Evolutionary conservation across 2,329 filamentous ascomycete species (phyloP).

Genomic region (Botrytis squamosa): DNA sequence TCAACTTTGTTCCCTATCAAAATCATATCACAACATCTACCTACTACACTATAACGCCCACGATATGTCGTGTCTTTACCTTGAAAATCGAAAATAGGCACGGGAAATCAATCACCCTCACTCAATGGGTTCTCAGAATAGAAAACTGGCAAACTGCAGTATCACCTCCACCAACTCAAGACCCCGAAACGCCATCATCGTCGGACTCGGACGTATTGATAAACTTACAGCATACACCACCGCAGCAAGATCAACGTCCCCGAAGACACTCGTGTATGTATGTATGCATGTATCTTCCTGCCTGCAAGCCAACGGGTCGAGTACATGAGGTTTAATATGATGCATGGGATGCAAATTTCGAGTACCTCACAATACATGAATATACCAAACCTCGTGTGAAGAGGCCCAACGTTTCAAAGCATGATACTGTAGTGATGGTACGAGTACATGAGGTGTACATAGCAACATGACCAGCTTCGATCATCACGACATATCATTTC

Average conservation of each 20-base stretch:
- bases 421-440: neutral
- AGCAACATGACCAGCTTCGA: neutral
- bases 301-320: conserved; percentile 12
- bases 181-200: conserved; percentile 21
- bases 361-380: neutral
- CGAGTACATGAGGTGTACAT: neutral
- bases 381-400: neutral
- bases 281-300: conserved; percentile 1
- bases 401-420: conserved; percentile 8
- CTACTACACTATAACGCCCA: neutral
- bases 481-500: neutral
- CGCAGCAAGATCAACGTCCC: conserved; percentile 21
- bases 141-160: conserved; percentile 9
- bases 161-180: conserved; percentile 5
- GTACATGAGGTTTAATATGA: neutral
- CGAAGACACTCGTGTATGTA: conserved; percentile 8
- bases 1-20: conserved; percentile 13
- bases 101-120: conserved; percentile 2
- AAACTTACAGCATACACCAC: conserved; percentile 1
- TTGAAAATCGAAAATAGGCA: neutral
- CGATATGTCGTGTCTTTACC: neutral
- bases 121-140: conserved; percentile 3
- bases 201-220: conserved; percentile 8
- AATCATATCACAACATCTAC: neutral
- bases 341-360: neutral